Conservation (phyloP, 2,329 filamentous ascomycete species). For the Paramyrothecium sp. region DNA sequence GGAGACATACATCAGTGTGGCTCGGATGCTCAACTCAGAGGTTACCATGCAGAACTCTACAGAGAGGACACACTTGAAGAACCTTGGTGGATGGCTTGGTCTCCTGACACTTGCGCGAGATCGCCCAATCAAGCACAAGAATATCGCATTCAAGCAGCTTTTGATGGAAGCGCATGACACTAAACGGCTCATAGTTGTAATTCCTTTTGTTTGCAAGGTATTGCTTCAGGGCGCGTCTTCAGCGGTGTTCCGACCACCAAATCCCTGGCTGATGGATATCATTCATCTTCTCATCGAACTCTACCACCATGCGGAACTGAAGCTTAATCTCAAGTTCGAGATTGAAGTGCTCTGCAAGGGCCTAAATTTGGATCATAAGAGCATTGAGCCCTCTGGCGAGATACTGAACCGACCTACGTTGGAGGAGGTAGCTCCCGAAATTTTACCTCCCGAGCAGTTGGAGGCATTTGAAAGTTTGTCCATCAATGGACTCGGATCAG, state of each 20-base stretch:
- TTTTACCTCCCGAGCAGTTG: conserved; percentile 63
- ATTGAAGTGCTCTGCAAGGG: conserved; percentile 97
- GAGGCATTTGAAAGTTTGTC: conserved; percentile 83
- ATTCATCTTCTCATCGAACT: conserved; percentile 87
- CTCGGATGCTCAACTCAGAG: conserved; percentile 87
- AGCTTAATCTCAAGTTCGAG: conserved; percentile 96
- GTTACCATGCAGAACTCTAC: conserved; percentile 78
- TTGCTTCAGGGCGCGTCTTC: conserved; percentile 81
- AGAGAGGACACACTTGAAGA: conserved; percentile 87
- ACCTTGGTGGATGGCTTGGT: conserved; percentile 90
- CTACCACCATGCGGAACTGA: conserved; percentile 89
- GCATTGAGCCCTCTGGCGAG: conserved; percentile 81
- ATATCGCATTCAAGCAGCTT: conserved; percentile 95
- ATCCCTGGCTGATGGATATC: conserved; percentile 98
- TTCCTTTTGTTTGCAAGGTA: conserved; percentile 97
- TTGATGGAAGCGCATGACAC: conserved; percentile 92
- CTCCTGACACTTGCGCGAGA: conserved; percentile 90
- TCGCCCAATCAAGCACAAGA: conserved; percentile 92
- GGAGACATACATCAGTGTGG: conserved; percentile 86
- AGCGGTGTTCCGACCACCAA: conserved; percentile 87
- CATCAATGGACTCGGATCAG: conserved; percentile 69
- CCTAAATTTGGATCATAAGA: conserved; percentile 86
- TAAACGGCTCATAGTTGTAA: conserved; percentile 85
- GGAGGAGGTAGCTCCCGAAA: conserved; percentile 56
- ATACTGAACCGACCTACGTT: conserved; percentile 73